Conservation (phyloP, 1,139 yeast genomes). For the Taphrina pruni region DNA sequence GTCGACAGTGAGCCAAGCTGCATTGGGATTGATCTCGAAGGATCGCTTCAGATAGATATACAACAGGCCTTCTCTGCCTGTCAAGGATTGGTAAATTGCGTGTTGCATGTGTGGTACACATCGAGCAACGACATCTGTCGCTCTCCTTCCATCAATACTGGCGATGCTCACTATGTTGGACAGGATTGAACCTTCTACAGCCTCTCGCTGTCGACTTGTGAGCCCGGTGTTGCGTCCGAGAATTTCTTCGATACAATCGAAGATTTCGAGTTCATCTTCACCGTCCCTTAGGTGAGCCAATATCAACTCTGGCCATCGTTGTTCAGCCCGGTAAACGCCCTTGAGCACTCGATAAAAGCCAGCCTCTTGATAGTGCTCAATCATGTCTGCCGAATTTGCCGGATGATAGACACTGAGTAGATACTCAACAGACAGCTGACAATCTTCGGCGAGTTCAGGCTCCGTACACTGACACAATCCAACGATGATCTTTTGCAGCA, state of each 20-base stretch:
- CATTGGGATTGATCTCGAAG: slow-evolving; percentile 37
- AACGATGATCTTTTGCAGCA: slow-evolving; percentile 58
- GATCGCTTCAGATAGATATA: slow-evolving; percentile 48
- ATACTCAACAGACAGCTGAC: slow-evolving; percentile 75
- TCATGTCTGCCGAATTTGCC: slow-evolving; percentile 56
- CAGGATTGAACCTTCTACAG: slow-evolving; percentile 42
- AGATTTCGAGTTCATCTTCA: slow-evolving; percentile 46
- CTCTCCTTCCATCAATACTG: slow-evolving; percentile 43
- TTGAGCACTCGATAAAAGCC: slow-evolving; percentile 65
- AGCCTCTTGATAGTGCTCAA: slow-evolving; percentile 61
- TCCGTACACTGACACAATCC: slow-evolving; percentile 59
- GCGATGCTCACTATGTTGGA: slow-evolving; percentile 44
- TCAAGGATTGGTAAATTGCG: slow-evolving; percentile 40
- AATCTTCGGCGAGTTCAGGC: slow-evolving; percentile 58
- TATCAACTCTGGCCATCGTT: slow-evolving; percentile 60
- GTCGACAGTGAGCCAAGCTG: slow-evolving; percentile 10
- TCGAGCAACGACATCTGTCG: slow-evolving; percentile 47
- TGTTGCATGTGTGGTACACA: slow-evolving; percentile 49
- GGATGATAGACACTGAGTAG: slow-evolving; percentile 69
- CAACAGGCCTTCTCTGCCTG: slow-evolving; percentile 43
- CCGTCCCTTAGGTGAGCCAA: slow-evolving; percentile 53
- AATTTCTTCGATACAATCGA: slow-evolving; percentile 50
- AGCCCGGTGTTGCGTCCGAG: slow-evolving; percentile 42
- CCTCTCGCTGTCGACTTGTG: slow-evolving; percentile 34
- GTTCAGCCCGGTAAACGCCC: slow-evolving; percentile 62